phyloP scores from a whole-genome alignment of 495 filamentous ascomycete species.

The Articulospora tetracladia region DNA sequence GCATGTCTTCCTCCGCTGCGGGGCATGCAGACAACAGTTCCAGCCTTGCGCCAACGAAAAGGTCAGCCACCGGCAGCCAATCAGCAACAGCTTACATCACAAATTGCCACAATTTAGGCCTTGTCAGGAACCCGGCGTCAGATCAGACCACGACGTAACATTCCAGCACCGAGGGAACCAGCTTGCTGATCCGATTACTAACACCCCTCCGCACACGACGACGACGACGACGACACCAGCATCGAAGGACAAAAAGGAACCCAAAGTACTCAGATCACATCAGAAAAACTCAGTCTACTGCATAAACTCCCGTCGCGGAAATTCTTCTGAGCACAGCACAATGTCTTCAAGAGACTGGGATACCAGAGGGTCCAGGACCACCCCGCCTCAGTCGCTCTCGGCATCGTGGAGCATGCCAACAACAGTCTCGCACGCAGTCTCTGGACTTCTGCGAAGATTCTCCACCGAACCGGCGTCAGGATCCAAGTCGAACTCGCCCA shows the following conservation, averaged over 20 bases:
- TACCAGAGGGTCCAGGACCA: constrained; percentile 10
- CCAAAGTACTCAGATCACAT: too few relatives aligned
- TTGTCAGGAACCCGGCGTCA: background rate
- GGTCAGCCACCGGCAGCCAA: background rate
- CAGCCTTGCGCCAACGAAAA: background rate
- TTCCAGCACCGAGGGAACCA: background rate
- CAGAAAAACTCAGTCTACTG: too few relatives aligned
- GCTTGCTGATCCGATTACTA: background rate
- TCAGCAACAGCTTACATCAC: background rate
- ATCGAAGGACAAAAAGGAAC: too few relatives aligned
- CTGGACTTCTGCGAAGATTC: constrained; percentile 25
- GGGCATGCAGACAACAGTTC: background rate
- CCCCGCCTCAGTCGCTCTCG: constrained; percentile 6
- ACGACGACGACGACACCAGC: background rate
- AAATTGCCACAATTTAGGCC: background rate
- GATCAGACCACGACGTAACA: background rate
- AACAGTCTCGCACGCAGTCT: constrained; percentile 16
- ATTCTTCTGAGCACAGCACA: background rate
- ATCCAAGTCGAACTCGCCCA: background rate
- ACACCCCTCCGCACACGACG: background rate
- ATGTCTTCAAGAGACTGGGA: background rate
- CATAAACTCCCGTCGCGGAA: too few relatives aligned
- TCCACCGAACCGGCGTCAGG: constrained; percentile 17
- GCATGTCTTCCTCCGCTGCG: background rate
- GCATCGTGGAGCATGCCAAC: constrained; percentile 18